Base-by-base conservation (phyloP, 441 rosid species). In the Geranium incanum region DNA sequence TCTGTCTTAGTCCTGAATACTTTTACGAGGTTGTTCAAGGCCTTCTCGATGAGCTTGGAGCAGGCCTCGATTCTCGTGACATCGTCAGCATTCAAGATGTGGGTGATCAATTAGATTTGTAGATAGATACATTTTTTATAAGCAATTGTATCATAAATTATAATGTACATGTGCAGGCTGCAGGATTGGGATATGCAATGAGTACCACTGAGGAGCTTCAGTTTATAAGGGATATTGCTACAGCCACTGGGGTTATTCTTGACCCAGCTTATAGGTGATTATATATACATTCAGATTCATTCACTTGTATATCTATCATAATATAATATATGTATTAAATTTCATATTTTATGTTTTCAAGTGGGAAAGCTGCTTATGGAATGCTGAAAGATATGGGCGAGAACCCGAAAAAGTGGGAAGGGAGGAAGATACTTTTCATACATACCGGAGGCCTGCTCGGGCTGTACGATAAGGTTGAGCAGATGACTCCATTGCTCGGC, bases 391-490 rank as follows among this genome's bases (percentile, higher is more conserved):
- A 87, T 76, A 93, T 91, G 88, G 79, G 68, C 37, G 86, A 86
- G 70, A 85, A 89, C 81, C 91, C 92, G 38, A 75, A 76, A 70
- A 83, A 74, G 23, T 93, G 98, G 97, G 94, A 91, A 71, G 96
- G 95, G 45, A 85, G 86, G 75, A 91, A 84, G 79, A 75, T 93
- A 67, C 85, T 90, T 68, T 93, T 93, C 73, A 77, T 93, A 74
- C 95, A 93, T 82, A 90, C 97, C 0, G 93, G 97, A n/a, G 95
- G 98, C 11, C 88, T 90, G 36, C 87, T 90, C 0, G 97, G 95
- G 1, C 78, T 93, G 78, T 90, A 72, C 11, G 93, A 87, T 68
- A 86, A 91, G 81, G 92, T 85, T n/a, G 97, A 90, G 68, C 87
- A 90, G 78, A 72, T 94, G 87, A 80, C 84, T 45, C 64, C 97